Percentiles rank a stretch among this genome's conserved stretches.
These are phyloP conservation scores for Fonsecaea nubica DNA, from an alignment of 2,329 filamentous ascomycete genomes.

Conservation along the genomic window DNA sequence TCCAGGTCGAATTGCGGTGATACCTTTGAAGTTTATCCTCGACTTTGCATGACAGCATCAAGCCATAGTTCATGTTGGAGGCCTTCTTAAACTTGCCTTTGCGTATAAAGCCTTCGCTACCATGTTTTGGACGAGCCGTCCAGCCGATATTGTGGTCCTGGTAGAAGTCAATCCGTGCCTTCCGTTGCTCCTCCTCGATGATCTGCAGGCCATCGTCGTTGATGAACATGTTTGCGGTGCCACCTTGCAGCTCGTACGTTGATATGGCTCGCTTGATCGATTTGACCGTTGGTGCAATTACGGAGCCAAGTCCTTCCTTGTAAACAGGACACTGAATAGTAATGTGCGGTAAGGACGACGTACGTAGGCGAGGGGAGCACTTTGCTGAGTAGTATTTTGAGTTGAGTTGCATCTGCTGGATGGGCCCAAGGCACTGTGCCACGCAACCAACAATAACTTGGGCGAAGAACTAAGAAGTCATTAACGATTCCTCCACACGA, in stretches of 20 bases:
- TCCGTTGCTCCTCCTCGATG: constrained; percentile 50
- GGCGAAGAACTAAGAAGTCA: constrained; percentile 66
- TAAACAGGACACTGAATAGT: constrained; percentile 89
- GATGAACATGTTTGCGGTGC: constrained; percentile 48
- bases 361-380: constrained; percentile 68
- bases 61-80: constrained; percentile 76
- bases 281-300: constrained; percentile 65
- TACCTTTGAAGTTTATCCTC: constrained; percentile 61
- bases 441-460: constrained; percentile 79
- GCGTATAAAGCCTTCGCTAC: constrained; percentile 63
- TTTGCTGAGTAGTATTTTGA: constrained; percentile 81
- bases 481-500: constrained; percentile 37
- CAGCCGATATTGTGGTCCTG: constrained; percentile 59
- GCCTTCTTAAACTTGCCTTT: constrained; percentile 75
- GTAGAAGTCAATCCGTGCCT: constrained; percentile 56
- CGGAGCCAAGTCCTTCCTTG: constrained; percentile 77
- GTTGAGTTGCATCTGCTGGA: constrained; percentile 74
- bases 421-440: constrained; percentile 76
- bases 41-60: constrained; percentile 67
- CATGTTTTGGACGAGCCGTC: constrained; percentile 58
- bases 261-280: constrained; percentile 65
- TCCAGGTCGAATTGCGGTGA: constrained; percentile 44
- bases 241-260: constrained; percentile 65
- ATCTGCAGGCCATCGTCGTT: constrained; percentile 51
- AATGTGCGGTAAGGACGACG: constrained; percentile 52